Evolutionary conservation across 2,329 filamentous ascomycete genomes (phyloP).

Genomic region (Alternaria postmessia): DNA sequence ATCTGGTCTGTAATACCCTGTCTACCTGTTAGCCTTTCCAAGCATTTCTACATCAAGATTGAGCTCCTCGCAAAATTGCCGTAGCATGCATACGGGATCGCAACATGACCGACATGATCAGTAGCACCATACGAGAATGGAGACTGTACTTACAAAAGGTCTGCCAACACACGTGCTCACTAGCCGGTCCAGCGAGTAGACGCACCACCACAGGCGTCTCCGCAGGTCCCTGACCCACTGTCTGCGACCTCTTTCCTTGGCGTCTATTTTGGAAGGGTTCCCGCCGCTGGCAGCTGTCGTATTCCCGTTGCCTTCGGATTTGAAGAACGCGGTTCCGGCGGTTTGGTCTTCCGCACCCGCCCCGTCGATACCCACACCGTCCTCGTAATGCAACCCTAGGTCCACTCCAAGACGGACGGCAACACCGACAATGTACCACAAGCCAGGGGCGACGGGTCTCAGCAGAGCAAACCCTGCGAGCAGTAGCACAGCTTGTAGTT

Average conservation of each 20-base stretch:
- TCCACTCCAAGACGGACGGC: constrained; percentile 90
- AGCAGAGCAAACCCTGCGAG: constrained; percentile 91
- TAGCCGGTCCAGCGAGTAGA: constrained; percentile 92
- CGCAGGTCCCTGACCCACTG: constrained; percentile 88
- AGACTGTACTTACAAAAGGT: constrained; percentile 68
- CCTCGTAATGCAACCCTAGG: constrained; percentile 90
- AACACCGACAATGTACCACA: constrained; percentile 98
- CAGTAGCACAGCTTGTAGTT: constrained; percentile 90
- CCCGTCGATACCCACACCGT: constrained; percentile 72
- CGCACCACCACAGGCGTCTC: constrained; percentile 93
- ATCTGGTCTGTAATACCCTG: constrained; percentile 87
- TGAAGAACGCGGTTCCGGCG: constrained; percentile 34
- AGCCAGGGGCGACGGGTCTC: constrained; percentile 86
- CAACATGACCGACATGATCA: neutral
- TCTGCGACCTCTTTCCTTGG: constrained; percentile 70
- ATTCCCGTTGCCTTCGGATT: constrained; percentile 45
- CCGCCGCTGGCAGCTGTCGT: constrained; percentile 26
- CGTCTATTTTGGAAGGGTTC: constrained; percentile 53
- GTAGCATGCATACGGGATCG: neutral
- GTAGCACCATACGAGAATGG: neutral
- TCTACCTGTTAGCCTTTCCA: constrained; percentile 15
- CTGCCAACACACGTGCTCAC: constrained; percentile 93
- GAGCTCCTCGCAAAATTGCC: neutral
- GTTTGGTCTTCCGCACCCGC: constrained; percentile 44
- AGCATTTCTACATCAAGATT: neutral